phyloP scores from a whole-genome alignment of 2,329 filamentous ascomycete genomes.

The Monosporascus sp. region DNA sequence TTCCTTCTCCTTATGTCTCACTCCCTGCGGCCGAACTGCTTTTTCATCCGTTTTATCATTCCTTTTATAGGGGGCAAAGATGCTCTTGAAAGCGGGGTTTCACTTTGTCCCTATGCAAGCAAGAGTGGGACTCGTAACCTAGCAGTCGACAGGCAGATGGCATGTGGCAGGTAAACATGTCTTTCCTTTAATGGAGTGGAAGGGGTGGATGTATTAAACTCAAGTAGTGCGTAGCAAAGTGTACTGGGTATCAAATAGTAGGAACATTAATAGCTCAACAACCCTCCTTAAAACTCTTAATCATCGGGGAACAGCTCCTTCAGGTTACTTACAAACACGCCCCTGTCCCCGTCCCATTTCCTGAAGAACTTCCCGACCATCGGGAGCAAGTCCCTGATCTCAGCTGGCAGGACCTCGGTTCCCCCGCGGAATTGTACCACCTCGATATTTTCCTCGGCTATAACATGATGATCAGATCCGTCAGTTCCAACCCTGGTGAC shows the following conservation, averaged over 20 bases:
- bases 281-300: constrained; percentile 31
- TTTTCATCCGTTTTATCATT: too few relatives aligned
- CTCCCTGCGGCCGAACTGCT: too few relatives aligned
- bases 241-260: background rate
- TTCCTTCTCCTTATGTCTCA: too few relatives aligned
- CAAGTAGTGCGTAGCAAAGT: background rate
- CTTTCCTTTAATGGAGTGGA: background rate
- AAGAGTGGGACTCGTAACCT: too few relatives aligned
- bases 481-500: constrained; percentile 38
- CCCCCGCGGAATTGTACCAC: constrained; percentile 37
- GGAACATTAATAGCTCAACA: background rate
- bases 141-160: too few relatives aligned
- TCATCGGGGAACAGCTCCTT: constrained; percentile 82
- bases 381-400: constrained; percentile 50
- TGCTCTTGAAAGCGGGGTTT: too few relatives aligned
- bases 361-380: constrained; percentile 85
- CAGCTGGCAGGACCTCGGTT: constrained; percentile 20
- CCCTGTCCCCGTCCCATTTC: constrained; percentile 64
- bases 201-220: background rate
- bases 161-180: too few relatives aligned
- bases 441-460: constrained; percentile 74
- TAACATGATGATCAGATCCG: constrained; percentile 64
- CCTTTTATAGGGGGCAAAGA: too few relatives aligned
- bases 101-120: too few relatives aligned
- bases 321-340: constrained; percentile 76